phyloP scores from a whole-genome alignment of 345 rosid genomes.

The Hibiscus mutabilis region DNA sequence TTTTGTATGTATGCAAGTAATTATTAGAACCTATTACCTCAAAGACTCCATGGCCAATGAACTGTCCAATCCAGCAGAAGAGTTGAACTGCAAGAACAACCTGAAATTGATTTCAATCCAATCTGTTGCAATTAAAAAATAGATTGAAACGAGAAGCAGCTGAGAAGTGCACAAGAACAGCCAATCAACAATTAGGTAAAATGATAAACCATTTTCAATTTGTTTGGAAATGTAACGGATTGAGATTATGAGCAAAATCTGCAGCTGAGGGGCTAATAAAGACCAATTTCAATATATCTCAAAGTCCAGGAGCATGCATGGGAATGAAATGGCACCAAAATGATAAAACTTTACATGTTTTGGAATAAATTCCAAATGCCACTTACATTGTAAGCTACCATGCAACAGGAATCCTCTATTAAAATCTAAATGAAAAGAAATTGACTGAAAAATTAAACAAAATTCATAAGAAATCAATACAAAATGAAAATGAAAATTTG shows the following conservation, averaged over 20 bases:
- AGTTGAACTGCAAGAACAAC: conserved; percentile 49
- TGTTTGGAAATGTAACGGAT: not conserved
- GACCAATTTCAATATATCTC: not conserved
- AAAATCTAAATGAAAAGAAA: not conserved
- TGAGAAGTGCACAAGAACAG: not conserved
- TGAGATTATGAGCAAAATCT: not conserved
- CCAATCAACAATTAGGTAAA: not conserved
- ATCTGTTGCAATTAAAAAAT: not conserved
- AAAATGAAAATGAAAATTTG: not conserved
- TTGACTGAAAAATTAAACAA: too few species aligned
- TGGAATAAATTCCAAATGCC: not conserved
- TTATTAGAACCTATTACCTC: conserved; percentile 33
- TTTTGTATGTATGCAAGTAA: not conserved
- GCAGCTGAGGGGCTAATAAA: not conserved
- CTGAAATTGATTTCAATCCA: conserved; percentile 19
- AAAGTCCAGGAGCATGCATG: not conserved
- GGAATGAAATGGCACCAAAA: not conserved
- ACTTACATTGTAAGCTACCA: not conserved
- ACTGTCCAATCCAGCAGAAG: conserved; percentile 59
- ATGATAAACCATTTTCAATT: not conserved
- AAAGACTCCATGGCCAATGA: conserved; percentile 55
- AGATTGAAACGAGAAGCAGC: not conserved
- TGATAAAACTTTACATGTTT: not conserved
- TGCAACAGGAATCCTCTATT: not conserved
- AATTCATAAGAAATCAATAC: not conserved